A percentile compares a stretch with the other conserved stretches of the same genome.
Evolutionary conservation across 2,329 filamentous ascomycete genomes (phyloP).

Genomic region (Calonectria pseudoturangicola): DNA sequence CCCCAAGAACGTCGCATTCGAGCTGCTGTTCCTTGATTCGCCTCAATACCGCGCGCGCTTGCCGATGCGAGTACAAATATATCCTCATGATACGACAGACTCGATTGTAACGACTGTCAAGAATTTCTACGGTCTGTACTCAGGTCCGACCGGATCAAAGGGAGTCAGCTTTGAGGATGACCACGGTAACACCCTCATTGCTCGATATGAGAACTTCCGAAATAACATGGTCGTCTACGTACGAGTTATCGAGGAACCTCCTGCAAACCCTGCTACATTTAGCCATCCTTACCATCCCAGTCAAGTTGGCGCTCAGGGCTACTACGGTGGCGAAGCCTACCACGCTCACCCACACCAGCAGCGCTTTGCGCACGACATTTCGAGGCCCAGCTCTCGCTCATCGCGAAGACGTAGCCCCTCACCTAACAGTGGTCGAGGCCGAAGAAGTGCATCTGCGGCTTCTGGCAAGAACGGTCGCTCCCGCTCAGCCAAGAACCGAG

Average conservation of each 20-base stretch:
- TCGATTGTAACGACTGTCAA: conserved; percentile 99
- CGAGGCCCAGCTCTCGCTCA: conserved; percentile 81
- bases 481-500: conserved; percentile 81
- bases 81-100: conserved; percentile 95
- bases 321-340: conserved; percentile 74
- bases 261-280: conserved; percentile 66
- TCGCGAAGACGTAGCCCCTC: conserved; percentile 88
- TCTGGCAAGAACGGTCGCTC: conserved; percentile 80
- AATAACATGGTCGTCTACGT: conserved; percentile 97
- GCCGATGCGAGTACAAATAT: conserved; percentile 93
- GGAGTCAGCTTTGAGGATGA: conserved; percentile 97
- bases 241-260: conserved; percentile 81
- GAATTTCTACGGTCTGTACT: conserved; percentile 98
- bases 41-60: conserved; percentile 83
- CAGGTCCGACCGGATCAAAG: conserved; percentile 79
- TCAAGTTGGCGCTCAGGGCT: conserved; percentile 69
- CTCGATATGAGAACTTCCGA: conserved; percentile 95
- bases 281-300: conserved; percentile 72
- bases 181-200: conserved; percentile 91
- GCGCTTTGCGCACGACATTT: conserved; percentile 76
- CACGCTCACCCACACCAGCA: conserved; percentile 67
- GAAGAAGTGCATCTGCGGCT: conserved; percentile 84
- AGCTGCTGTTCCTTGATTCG: conserved; percentile 81
- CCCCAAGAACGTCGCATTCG: conserved; percentile 87
- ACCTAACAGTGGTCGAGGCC: conserved; percentile 79